Evolutionary conservation across 2,329 filamentous ascomycete species (phyloP), one percentile per base, ranked within the genome.

Genomic region (Myriosclerotinia duriaeana): DNA sequence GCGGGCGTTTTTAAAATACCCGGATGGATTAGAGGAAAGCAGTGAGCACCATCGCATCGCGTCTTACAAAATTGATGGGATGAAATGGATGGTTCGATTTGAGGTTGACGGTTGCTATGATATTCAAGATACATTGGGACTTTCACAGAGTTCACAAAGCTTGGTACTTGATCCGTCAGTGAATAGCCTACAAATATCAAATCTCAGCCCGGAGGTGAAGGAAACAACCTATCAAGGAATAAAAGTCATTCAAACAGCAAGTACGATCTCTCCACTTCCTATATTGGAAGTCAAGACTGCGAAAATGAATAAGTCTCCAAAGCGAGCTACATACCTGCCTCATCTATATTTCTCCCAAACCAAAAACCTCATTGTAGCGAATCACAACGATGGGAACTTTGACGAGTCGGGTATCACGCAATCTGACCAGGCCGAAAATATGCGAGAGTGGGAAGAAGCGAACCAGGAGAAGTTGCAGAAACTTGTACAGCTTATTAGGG

Each of bases 31-130:
- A 22, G 61, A 72, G 15, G 66, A 69, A 42, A 72, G 66, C 40
- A 69, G 67, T 15, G 64, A 69, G 2, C 72, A 76, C 69, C 70
- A 76, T 65, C 69, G 72, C 6, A 69, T 74, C 15, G 66, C 75
- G 9, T 42, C 54, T 6, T 76, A 77, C 54, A 58, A 68, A 1
- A 67, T 77, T 14, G 75, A 73, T 15, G 70, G 67, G 3, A 67
- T 75, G 20, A 69, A 70, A 20, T 72, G 71, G 58, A 67, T 76
- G 22, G 69, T 77, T 26, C 69, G 72, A 40, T 75, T 71, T 66
- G 76, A 76, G 59, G 72, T 71, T 20, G 76, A 77, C 71, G 75
- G 71, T 44, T 75, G 67, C 67, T 64, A 64, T 30, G 65, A 42
- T 20, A 15, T 42, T 15, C 22, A 15, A 44, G n/a, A 22, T 17